Base-by-base conservation (phyloP, 305 asterid species). In the Fraxinus greggii region DNA sequence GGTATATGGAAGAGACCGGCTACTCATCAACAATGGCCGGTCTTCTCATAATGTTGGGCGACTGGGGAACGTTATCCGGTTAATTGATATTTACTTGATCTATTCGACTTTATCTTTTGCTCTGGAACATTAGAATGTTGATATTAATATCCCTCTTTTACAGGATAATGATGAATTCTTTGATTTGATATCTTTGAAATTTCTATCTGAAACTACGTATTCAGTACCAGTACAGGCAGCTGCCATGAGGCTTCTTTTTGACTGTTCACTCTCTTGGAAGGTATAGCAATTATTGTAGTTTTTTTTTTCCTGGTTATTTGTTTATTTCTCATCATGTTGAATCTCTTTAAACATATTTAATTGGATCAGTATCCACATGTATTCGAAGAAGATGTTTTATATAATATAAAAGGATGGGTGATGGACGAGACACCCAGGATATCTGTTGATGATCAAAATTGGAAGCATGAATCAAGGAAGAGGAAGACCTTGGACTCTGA, bases 91-190 rank as follows among this genome's bases (percentile, higher is more conserved):
- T 51, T 5, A n/a, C 23, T 51, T 51, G 61, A 51, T 51, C 61
- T 51, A 51, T 51, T 51, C 61, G 8, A 17, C 23, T 51, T 17
- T 51, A 51, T 51, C 61, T 17, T 51, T 17, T 17, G 61, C 23
- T 51, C 61, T 51, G 21, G 23, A 77, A 32, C 19, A 76, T 48
- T 32, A 76, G 54, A 32, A 32, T 73, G 15, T 75, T 85, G 75
- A 87, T 63, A 77, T 79, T 24, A 23, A 40, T 26, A 65, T 10
- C 56, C 80, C 83, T 78, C 72, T 86, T 86, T 78, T 89, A 88
- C 97, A 97, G 99, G 99, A 97, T 82, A 95, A 95, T 72, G 98
- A 95, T 73, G 98, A 97, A 82, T 97, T 95, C 59, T 97, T 94
- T 74, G 98, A 94, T 26, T 82, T 94, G 92, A 84, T 97, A 87